Evolutionary conservation across 2,329 filamentous ascomycete genomes (phyloP), one percentile per base, ranked within the genome.

Genomic region (Emmonsiellopsis sp.): DNA sequence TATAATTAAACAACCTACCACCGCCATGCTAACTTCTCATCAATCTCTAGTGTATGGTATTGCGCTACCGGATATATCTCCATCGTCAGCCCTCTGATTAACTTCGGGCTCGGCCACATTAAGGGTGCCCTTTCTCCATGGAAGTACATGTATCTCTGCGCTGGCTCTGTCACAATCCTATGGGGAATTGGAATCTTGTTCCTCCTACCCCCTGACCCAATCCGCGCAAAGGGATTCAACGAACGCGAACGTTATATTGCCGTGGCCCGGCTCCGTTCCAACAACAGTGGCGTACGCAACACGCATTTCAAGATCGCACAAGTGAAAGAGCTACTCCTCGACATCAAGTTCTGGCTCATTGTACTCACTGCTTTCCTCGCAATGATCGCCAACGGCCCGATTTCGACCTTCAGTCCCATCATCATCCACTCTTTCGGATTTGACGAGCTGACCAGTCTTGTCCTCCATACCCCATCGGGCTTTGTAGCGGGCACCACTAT

Each of bases 61-160:
- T 76, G 59, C 41, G 71, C 66, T 55, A 74, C 70, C 0, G 74
- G 76, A 2, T 73, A 74, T 47, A 73, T 73, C 9, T 69, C 70
- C 0, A 67, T 76, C 30, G 64, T 79, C 31, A 73, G 72, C 0
- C 75, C 75, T 0, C 59, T 77, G 1, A 68, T 77, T 58, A 76
- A 76, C 63, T 79, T 76, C 54, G 76, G 70, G 3, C 61, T 79
- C 2, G 76, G 75, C 1, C 70, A 71, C 7, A 69, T 78, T 53
- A 63, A 67, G 16, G 70, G 70, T 13, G 59, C 63, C 1, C 57
- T 71, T 6, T 67, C 66, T 2, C 66, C 71, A 1, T 75, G 72
- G 71, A 61, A 65, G 46, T 72, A 72, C 60, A 71, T 75, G 66
- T 75, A 73, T 56, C 62, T 73, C 38, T 64, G 73, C 34, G 64